Percentiles rank a stretch among this genome's conserved stretches.
Evolutionary conservation across 1,139 yeast species (phyloP).

Genomic region (Candida sp.): DNA sequence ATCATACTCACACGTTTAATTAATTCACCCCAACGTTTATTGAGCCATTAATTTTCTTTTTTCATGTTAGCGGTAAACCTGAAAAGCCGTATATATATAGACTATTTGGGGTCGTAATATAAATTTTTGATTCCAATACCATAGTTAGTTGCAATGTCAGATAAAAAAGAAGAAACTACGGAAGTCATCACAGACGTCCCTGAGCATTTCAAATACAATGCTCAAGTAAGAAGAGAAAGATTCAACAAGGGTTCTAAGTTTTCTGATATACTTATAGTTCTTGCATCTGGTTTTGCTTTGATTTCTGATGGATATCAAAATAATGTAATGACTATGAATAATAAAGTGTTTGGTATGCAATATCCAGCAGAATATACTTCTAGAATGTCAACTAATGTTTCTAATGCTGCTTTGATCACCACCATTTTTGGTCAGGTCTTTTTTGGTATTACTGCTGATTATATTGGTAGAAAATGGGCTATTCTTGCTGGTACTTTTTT

Average conservation of each 20-base stretch:
- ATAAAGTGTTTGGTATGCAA: slow-evolving; percentile 27
- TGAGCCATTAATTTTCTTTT: no score
- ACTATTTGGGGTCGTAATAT: no score
- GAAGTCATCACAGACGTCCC: slow-evolving; percentile 4
- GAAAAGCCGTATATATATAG: no score
- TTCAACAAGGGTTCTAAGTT: slow-evolving; percentile 23
- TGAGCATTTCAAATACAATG: slow-evolving; percentile 28
- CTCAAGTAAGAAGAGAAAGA: slow-evolving; percentile 28
- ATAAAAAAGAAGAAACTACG: slow-evolving; percentile 5
- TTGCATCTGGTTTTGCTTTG: slow-evolving; percentile 50
- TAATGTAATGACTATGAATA: slow-evolving; percentile 47
- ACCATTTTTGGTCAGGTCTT: slow-evolving; percentile 48
- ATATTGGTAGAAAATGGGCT: slow-evolving; percentile 46
- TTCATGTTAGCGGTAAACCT: no score
- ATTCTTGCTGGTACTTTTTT: slow-evolving; percentile 43
- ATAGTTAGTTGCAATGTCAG: no score
- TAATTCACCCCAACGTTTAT: no score
- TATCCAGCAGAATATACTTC: slow-evolving; percentile 30
- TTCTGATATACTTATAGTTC: slow-evolving; percentile 33
- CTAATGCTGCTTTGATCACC: slow-evolving; percentile 48
- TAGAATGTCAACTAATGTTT: slow-evolving; percentile 42
- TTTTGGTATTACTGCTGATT: slow-evolving; percentile 44
- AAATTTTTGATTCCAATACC: no score
- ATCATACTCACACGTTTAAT: no score
- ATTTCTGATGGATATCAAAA: slow-evolving; percentile 54